Evolutionary conservation across 1,139 yeast genomes (phyloP).

Genomic region (Dujonia santamariae): DNA sequence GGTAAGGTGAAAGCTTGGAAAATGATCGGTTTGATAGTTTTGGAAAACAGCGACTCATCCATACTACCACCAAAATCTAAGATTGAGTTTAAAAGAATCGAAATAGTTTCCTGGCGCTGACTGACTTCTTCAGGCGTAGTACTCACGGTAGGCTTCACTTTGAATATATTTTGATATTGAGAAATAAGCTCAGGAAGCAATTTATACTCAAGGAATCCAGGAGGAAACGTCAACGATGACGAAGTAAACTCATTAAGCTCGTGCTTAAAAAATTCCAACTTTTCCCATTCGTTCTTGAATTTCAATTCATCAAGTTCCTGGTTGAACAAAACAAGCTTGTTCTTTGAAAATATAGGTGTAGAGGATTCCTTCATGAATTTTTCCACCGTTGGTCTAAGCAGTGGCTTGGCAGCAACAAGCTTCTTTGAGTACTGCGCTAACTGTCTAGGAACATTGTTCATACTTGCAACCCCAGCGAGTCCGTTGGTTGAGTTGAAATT

Average conservation of each 20-base stretch:
- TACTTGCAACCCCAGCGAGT: slow-evolving; percentile 8
- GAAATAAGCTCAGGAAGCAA: slow-evolving; percentile 64
- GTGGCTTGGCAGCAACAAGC: slow-evolving; percentile 21
- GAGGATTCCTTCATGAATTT: slow-evolving; percentile 47
- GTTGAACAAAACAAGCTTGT: slow-evolving; percentile 44
- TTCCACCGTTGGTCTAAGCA: slow-evolving; percentile 47
- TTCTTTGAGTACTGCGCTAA: slow-evolving; percentile 17
- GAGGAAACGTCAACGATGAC: slow-evolving; percentile 39
- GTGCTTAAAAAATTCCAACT: slow-evolving; percentile 49
- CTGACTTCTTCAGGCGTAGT: slow-evolving; percentile 27
- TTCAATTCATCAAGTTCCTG: slow-evolving; percentile 51
- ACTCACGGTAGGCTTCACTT: slow-evolving; percentile 19
- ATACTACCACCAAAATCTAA: slow-evolving; percentile 42
- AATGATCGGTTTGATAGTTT: slow-evolving; percentile 59
- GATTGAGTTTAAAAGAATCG: slow-evolving; percentile 45
- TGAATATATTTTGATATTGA: slow-evolving; percentile 29
- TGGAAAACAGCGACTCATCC: slow-evolving; percentile 36
- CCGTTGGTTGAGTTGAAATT: slow-evolving; percentile 15
- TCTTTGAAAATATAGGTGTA: slow-evolving; percentile 34
- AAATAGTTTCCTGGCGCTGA: slow-evolving; percentile 37
- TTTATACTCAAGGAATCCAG: slow-evolving; percentile 58
- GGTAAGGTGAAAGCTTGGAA: slow-evolving; percentile 60
- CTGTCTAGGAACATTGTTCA: slow-evolving; percentile 13
- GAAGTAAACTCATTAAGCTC: slow-evolving; percentile 31
- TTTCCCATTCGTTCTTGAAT: slow-evolving; percentile 48